Percentiles rank a stretch among this genome's conserved stretches.
These are phyloP conservation scores for Fusarium mundagurra DNA, from an alignment of 2,329 filamentous ascomycete species.

Conservation along the genomic window DNA sequence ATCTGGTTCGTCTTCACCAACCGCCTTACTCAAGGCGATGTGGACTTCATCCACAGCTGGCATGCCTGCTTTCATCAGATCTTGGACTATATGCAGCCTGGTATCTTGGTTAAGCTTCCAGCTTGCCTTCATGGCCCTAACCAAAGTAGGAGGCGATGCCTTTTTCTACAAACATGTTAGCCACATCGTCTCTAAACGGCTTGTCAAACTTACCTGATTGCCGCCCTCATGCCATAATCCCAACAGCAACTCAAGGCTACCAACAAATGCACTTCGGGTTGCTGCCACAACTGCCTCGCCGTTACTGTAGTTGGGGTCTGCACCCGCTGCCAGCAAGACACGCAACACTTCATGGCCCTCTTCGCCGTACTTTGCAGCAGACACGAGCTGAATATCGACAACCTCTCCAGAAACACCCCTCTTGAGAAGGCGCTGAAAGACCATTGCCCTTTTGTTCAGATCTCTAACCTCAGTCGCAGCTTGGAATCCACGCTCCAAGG, in stretches of 20 bases:
- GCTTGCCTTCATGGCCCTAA: conserved; percentile 62
- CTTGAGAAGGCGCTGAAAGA: conserved; percentile 62
- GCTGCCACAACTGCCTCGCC: conserved; percentile 67
- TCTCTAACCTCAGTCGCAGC: conserved; percentile 64
- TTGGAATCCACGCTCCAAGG: conserved; percentile 62
- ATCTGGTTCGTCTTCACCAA: conserved; percentile 64
- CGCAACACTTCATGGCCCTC: conserved; percentile 59
- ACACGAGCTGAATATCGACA: conserved; percentile 63
- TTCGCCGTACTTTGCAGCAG: conserved; percentile 61
- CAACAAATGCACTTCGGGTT: conserved; percentile 60
- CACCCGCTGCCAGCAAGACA: conserved; percentile 62
- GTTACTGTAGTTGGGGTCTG: conserved; percentile 63
- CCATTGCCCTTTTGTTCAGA: conserved; percentile 57
- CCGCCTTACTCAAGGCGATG: conserved; percentile 59
- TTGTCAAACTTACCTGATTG: conserved; percentile 51
- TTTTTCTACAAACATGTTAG: conserved; percentile 51
- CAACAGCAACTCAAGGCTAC: conserved; percentile 61
- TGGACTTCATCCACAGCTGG: conserved; percentile 60
- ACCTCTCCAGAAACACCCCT: conserved; percentile 61
- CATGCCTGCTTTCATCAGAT: conserved; percentile 63
- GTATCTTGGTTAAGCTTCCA: conserved; percentile 61
- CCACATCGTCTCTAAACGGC: neutral
- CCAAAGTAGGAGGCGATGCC: conserved; percentile 59
- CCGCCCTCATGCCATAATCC: conserved; percentile 55
- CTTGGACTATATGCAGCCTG: conserved; percentile 58